These are phyloP conservation scores for Aspergillus melleus DNA, from an alignment of 2,329 filamentous ascomycete species.

Conservation along the genomic window DNA sequence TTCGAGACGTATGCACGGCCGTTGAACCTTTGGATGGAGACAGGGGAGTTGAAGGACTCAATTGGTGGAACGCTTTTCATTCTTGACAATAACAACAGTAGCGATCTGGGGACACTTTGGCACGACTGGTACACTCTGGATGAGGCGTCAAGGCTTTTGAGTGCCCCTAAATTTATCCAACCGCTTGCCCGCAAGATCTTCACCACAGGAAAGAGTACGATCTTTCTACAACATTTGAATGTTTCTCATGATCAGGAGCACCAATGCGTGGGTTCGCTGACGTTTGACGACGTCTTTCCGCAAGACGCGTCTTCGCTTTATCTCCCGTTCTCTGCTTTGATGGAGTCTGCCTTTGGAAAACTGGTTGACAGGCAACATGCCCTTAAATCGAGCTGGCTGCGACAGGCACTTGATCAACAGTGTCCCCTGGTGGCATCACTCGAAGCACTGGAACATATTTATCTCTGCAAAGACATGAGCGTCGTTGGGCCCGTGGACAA, in stretches of 20 bases:
- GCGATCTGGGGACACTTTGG: conserved; percentile 70
- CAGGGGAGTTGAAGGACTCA: conserved; percentile 63
- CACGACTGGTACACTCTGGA: conserved; percentile 70
- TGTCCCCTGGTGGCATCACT: conserved; percentile 68
- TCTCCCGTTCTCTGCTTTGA: conserved; percentile 62
- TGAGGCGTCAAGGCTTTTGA: conserved; percentile 56
- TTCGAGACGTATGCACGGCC: conserved; percentile 80
- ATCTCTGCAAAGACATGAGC: conserved; percentile 73
- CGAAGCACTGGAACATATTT: conserved; percentile 68
- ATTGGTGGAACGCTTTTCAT: conserved; percentile 76
- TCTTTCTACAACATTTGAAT: conserved; percentile 74
- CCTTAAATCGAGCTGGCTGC: conserved; percentile 66
- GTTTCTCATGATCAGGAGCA: conserved; percentile 34
- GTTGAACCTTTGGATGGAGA: conserved; percentile 80
- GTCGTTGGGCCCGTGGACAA: conserved; percentile 65
- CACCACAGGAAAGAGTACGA: conserved; percentile 82
- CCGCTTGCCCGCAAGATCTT: conserved; percentile 72
- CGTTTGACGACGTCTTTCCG: conserved; percentile 38
- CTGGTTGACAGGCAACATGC: conserved; percentile 77
- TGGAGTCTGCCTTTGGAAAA: conserved; percentile 67
- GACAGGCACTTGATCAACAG: conserved; percentile 64
- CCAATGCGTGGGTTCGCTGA: conserved; percentile 37
- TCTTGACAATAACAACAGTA: conserved; percentile 54
- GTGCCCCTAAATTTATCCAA: conserved; percentile 73
- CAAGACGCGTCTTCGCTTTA: conserved; percentile 34